Evolutionary conservation across 371 early-diverging fungal species (phyloP).

Genomic region (Apophysomyces variabilis): DNA sequence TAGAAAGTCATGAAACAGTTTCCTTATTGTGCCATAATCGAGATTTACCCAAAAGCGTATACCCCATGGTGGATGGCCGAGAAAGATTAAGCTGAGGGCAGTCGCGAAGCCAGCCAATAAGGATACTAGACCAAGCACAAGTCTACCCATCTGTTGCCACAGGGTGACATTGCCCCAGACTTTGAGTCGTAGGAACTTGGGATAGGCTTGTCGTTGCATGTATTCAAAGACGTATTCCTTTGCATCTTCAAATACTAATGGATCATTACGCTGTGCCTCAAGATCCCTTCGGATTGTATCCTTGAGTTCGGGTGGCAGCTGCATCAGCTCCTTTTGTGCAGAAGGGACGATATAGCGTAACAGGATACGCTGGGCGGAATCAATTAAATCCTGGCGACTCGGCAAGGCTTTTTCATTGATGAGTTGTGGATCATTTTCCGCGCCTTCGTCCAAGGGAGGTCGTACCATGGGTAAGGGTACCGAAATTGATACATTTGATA

Average conservation of each 20-base stretch:
- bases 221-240: slow-evolving; percentile 61
- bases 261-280: slow-evolving; percentile 53
- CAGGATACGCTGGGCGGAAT: slow-evolving; percentile 64
- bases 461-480: slow-evolving; percentile 14
- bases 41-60: slow-evolving; percentile 57
- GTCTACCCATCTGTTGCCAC: slow-evolving; percentile 55
- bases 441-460: slow-evolving; percentile 12
- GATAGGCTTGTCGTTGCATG: slow-evolving; percentile 63
- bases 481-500: slow-evolving; percentile 4
- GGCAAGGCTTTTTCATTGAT: slow-evolving; percentile 28
- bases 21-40: neutral
- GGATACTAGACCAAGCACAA: slow-evolving; percentile 56
- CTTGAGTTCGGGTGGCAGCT: slow-evolving; percentile 44
- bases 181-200: slow-evolving; percentile 61
- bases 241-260: slow-evolving; percentile 60
- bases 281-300: slow-evolving; percentile 34
- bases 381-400: slow-evolving; percentile 57
- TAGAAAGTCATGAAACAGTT: neutral
- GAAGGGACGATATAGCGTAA: slow-evolving; percentile 59
- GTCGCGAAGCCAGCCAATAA: slow-evolving; percentile 60
- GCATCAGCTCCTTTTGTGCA: slow-evolving; percentile 55
- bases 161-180: slow-evolving; percentile 64
- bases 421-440: neutral
- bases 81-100: slow-evolving; percentile 60
- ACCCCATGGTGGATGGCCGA: slow-evolving; percentile 56